phyloP scores from a whole-genome alignment of 345 rosid species.

The Orychophragmus violaceus region DNA sequence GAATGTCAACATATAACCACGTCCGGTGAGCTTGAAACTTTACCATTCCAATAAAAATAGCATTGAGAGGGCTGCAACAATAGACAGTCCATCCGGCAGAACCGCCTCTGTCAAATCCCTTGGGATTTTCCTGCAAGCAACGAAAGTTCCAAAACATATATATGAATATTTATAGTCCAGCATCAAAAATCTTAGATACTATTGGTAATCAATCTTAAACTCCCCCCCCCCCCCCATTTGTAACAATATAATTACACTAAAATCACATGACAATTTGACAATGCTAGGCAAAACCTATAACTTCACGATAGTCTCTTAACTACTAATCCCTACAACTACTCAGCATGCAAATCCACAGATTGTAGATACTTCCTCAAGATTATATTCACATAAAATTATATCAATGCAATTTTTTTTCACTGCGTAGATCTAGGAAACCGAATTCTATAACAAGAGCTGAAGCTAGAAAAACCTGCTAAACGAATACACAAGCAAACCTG shows the following conservation, averaged over 20 bases:
- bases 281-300: constrained; percentile 8
- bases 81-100: constrained; percentile 86
- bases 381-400: too few relatives aligned
- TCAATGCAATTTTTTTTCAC: background rate
- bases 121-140: constrained; percentile 84
- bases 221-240: background rate
- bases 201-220: background rate
- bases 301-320: background rate
- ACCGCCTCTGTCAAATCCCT: constrained; percentile 99
- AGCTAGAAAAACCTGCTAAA: background rate
- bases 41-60: constrained; percentile 97
- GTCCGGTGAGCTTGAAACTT: constrained; percentile 10
- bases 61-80: constrained; percentile 81
- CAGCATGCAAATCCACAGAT: background rate
- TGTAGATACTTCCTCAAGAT: background rate
- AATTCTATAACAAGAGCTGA: background rate
- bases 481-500: constrained; percentile 35
- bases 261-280: constrained; percentile 14
- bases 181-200: constrained; percentile 5
- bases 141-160: too few relatives aligned
- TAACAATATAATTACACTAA: background rate
- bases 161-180: too few relatives aligned
- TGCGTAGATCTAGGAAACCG: constrained; percentile 14
- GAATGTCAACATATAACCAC: background rate
- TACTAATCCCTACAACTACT: constrained; percentile 1